Base-by-base conservation (phyloP, 768 basidiomycete genomes). In the Sistotremastrum niveocremeum region DNA sequence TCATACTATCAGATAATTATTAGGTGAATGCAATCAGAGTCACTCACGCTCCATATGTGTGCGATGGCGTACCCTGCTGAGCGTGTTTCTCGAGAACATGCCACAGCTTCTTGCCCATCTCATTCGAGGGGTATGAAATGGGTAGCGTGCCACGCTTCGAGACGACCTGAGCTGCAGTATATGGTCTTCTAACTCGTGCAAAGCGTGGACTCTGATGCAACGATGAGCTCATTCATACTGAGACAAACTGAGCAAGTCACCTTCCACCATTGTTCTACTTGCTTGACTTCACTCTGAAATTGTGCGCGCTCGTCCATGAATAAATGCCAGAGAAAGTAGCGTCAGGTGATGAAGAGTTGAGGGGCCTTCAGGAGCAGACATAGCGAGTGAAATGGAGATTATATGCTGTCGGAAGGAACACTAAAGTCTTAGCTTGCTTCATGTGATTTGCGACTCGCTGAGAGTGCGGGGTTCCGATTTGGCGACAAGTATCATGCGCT, bases 21-120 rank as follows among this genome's bases (percentile, higher is more conserved):
- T 35, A 42, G 7, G 38, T 11, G n/a, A 30, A n/a, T 38, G 20
- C 12, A n/a, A 34, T 45, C 20, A 30, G 41, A 36, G 42, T 39
- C 41, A 84, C 93, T 76, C 61, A 97, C 90, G 93, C 93, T 68
- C 95, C 95, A 59, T 98, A 99, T 51, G 95, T 99, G 61, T 93
- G 88, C 20, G 87, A 91, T 1, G 86, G 84, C 3, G 85, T 85
- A 34, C 81, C 76, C 48, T 70, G 71, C 61, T 73, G 76, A 45
- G 77, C 81, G 60, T 95, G 91, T 51, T 84, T 70, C 42, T 74
- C 70, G 52, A 99, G 74, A 49, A 83, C 60, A 5, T 61, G 56
- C 71, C 76, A 94, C 35, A 95, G 74, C 65, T 98, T 98, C 73
- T 90, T 87, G 52, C 73, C 93, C 59, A 77, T 75, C 2, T 79